Conservation (phyloP, 2,329 filamentous ascomycete genomes). For the Aspergillus luchuensis region DNA sequence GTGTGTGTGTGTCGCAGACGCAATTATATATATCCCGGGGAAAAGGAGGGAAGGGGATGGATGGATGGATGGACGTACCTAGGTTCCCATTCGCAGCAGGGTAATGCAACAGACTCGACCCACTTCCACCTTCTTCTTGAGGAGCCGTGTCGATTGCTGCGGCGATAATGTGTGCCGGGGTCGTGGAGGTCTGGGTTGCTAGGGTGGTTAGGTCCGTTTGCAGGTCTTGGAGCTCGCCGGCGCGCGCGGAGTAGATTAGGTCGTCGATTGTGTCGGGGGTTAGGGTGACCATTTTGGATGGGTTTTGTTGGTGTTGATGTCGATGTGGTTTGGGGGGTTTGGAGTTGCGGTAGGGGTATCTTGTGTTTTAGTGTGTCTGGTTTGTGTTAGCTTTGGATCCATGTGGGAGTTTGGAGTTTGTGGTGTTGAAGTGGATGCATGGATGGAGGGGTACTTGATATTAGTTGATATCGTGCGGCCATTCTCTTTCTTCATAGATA, state of each 20-base stretch:
- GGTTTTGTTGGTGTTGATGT: not conserved
- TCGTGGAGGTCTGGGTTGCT: slow-evolving; percentile 61
- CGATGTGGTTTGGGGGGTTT: not conserved
- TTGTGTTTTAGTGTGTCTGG: not conserved
- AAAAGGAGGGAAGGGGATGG: no score
- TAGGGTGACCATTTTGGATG: slow-evolving; percentile 44
- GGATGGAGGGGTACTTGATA: not conserved
- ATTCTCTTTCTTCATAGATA: no score
- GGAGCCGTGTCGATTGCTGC: slow-evolving; percentile 73
- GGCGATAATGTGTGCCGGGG: slow-evolving; percentile 65
- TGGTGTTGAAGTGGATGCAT: not conserved
- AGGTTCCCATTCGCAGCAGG: slow-evolving; percentile 86
- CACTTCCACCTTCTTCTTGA: slow-evolving; percentile 65
- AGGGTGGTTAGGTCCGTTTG: slow-evolving; percentile 61
- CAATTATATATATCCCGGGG: no score
- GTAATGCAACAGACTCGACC: slow-evolving; percentile 71
- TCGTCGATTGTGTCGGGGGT: slow-evolving; percentile 85
- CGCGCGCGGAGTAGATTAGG: slow-evolving; percentile 81
- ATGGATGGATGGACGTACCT: slow-evolving; percentile 50
- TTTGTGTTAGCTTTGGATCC: not conserved
- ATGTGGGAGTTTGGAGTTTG: not conserved
- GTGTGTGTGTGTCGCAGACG: not conserved
- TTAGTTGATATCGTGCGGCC: not conserved
- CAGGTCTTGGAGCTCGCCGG: slow-evolving; percentile 73
- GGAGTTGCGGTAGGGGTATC: not conserved